phyloP scores from a whole-genome alignment of 2,329 filamentous ascomycete genomes.

The Penicillium sp. region DNA sequence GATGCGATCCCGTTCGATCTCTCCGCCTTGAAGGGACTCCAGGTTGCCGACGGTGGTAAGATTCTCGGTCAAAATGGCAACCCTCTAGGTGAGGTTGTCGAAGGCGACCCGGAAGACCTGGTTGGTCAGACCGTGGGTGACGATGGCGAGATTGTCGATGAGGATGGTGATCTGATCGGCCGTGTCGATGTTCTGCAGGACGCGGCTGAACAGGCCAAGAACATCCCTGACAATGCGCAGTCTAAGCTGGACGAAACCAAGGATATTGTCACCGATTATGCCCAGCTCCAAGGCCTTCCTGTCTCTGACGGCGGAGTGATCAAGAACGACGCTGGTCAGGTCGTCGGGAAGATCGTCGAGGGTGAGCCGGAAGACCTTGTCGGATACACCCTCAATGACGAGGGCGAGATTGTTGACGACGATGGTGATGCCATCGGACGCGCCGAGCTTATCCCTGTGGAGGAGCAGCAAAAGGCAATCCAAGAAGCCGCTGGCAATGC shows the following conservation, averaged over 20 bases:
- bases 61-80: constrained; percentile 34
- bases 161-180: constrained; percentile 35
- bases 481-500: constrained; percentile 46
- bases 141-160: constrained; percentile 30
- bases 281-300: constrained; percentile 34
- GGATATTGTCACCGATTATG: constrained; percentile 30
- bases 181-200: constrained; percentile 23
- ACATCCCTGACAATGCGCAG: constrained; percentile 15
- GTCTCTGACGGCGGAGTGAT: constrained; percentile 52
- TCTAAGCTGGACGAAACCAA: constrained; percentile 21
- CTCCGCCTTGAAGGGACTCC: constrained; percentile 37
- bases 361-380: constrained; percentile 39
- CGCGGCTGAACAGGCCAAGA: constrained; percentile 19
- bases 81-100: constrained; percentile 36
- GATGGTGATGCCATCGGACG: constrained; percentile 36
- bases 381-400: constrained; percentile 38
- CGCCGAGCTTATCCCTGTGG: constrained; percentile 25
- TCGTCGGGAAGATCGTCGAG: constrained; percentile 38
- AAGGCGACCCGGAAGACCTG: constrained; percentile 40
- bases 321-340: constrained; percentile 41
- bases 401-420: constrained; percentile 39
- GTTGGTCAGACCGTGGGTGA: constrained; percentile 40
- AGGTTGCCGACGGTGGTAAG: constrained; percentile 35
- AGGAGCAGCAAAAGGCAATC: constrained; percentile 24
- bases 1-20: constrained; percentile 26